phyloP scores from a whole-genome alignment of 805 yeast species.

The Metahyphopichia silvanorum region DNA sequence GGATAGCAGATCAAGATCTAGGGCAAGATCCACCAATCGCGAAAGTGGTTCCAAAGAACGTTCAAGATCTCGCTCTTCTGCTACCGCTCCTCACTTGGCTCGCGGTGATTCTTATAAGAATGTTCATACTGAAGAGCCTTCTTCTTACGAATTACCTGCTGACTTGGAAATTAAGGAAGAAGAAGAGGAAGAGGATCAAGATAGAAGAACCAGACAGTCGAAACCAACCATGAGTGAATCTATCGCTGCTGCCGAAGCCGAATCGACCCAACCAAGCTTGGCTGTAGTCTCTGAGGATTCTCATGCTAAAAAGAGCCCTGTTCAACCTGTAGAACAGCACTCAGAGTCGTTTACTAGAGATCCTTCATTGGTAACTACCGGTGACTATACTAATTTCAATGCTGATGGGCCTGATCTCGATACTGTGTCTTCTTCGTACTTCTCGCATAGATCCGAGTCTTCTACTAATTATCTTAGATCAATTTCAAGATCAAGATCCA shows the following conservation, averaged over 20 bases:
- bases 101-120: conserved; percentile 75
- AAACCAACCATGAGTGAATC: conserved; percentile 44
- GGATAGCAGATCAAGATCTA: conserved; percentile 30
- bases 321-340: conserved; percentile 12
- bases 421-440: conserved; percentile 11
- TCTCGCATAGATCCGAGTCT: conserved; percentile 35
- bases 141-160: conserved; percentile 41
- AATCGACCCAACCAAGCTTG: conserved; percentile 8
- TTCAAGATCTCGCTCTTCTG: conserved; percentile 21
- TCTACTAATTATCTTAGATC: conserved; percentile 60
- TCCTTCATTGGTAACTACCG: conserved; percentile 41
- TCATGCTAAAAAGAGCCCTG: not conserved
- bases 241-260: conserved; percentile 41
- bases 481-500: conserved; percentile 61
- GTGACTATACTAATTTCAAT: conserved; percentile 45
- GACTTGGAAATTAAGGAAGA: conserved; percentile 19
- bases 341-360: conserved; percentile 19
- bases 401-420: conserved; percentile 28
- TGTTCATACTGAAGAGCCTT: conserved; percentile 45
- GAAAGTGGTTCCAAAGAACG: conserved; percentile 6
- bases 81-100: conserved; percentile 59
- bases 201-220: conserved; percentile 38
- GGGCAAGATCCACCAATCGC: conserved; percentile 8
- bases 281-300: conserved; percentile 2
- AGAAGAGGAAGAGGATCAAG: conserved; percentile 14